A percentile compares a stretch with the other conserved stretches of the same genome.
phyloP scores from a whole-genome alignment of 1,139 yeast species.

The Pichia sp. region DNA sequence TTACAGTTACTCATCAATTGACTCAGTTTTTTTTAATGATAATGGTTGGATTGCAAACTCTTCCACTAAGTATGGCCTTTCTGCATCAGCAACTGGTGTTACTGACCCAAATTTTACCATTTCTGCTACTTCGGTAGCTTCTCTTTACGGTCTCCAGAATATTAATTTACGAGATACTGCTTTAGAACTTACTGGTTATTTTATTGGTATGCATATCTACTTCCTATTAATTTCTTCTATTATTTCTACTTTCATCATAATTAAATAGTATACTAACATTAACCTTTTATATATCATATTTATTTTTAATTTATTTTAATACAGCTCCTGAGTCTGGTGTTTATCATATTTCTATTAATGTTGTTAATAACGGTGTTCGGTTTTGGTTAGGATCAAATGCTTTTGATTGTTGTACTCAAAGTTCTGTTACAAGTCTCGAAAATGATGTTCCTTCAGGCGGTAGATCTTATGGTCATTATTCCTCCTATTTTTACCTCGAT shows the following conservation, averaged over 20 bases:
- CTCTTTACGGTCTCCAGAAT: conserved; percentile 4
- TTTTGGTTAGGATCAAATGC: conserved; percentile 23
- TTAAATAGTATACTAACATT: background rate
- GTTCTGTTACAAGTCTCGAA: background rate
- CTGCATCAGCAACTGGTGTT: conserved; percentile 7
- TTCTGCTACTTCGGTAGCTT: background rate
- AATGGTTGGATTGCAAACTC: conserved; percentile 6
- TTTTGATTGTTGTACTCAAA: conserved; percentile 25
- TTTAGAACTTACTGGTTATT: conserved; percentile 13
- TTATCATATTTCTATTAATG: conserved; percentile 6
- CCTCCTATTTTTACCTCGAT: conserved; percentile 4
- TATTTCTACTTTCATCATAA: background rate
- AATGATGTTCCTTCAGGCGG: background rate
- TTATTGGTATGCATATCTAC: conserved; percentile 1
- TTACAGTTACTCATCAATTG: conserved; percentile 6
- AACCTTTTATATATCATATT: background rate
- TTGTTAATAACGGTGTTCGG: conserved; percentile 25
- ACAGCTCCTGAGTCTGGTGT: conserved; percentile 22
- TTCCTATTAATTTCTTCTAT: background rate
- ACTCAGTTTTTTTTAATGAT: conserved; percentile 4
- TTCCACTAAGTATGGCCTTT: conserved; percentile 1
- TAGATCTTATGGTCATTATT: background rate
- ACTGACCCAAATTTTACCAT: conserved; percentile 12
- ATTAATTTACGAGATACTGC: conserved; percentile 6
- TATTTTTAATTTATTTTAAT: background rate